Base-by-base conservation (phyloP, 2,329 filamentous ascomycete genomes). In the Metarhizium guizhouense region DNA sequence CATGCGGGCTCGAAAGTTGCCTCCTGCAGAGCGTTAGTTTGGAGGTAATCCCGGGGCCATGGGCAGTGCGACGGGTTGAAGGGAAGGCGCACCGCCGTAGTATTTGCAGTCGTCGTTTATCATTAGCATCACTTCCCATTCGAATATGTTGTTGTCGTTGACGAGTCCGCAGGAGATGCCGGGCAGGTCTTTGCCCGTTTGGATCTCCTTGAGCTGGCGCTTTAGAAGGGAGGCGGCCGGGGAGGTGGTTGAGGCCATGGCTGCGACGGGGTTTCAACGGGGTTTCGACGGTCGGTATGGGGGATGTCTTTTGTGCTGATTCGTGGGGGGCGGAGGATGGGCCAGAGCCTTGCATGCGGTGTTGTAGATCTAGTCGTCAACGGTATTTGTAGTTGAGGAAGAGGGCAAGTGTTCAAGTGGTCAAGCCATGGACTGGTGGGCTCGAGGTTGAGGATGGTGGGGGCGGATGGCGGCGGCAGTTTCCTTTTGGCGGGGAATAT, bases 81-180 rank as follows among this genome's bases (percentile, higher is more conserved):
- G 42, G 42, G 30, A 52, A 40, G 45, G 73, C 82, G 57, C 74
- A 93, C 92, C 92, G 65, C 92, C 92, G 65, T 96, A 96, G 72
- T 89, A 88, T 73, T 92, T 93, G 73, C 88, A 92, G 68, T 95
- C 91, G 64, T 96, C 92, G 59, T 84, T 90, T 62, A 97, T 93
- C 93, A 99, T 97, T 58, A 99, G 83, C 88, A 96, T 96, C 20
- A 97, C 91, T 72, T 97, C 92, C 94, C 94, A 99, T 76, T 95
- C 88, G 62, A 96, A 96, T 10, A 97, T 85, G 69, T 95, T 95
- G 73, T 76, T 87, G 70, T 88, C 88, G 65, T 86, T 85, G 53
- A 92, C 85, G 47, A 99, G 77, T 0, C 94, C 94, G 65, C 90
- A 95, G 59, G 91, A 96, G 67, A 97, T 96, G 54, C 93, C 94